These are phyloP conservation scores for Nemania sp. DNA, from an alignment of 2,329 filamentous ascomycete genomes.

Conservation along the genomic window DNA sequence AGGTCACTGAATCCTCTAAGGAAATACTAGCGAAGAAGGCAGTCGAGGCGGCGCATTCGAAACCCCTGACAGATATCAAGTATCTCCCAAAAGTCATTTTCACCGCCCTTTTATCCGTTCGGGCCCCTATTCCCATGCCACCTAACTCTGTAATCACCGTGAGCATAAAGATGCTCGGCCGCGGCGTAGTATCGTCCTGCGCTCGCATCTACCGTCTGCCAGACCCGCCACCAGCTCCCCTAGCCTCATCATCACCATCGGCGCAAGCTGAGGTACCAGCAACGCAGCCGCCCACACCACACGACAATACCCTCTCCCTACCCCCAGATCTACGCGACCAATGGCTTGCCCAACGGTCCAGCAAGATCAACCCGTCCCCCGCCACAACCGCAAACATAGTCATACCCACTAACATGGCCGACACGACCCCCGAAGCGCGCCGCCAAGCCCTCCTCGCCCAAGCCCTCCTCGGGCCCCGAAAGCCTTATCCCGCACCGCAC, in stretches of 20 bases:
- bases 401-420: constrained; percentile 34
- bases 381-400: constrained; percentile 37
- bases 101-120: constrained; percentile 49
- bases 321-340: constrained; percentile 68
- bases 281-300: constrained; percentile 51
- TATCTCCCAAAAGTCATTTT: constrained; percentile 57
- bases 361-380: constrained; percentile 36
- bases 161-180: constrained; percentile 73
- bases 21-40: constrained; percentile 16
- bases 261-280: constrained; percentile 60
- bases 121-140: constrained; percentile 46
- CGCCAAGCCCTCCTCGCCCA: constrained; percentile 61
- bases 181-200: constrained; percentile 77
- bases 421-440: constrained; percentile 50
- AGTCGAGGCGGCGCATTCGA: constrained; percentile 5
- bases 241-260: too few relatives aligned
- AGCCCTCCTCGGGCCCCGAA: constrained; percentile 57
- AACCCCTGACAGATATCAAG: constrained; percentile 47
- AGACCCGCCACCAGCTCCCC: constrained; percentile 1
- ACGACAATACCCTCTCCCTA: constrained; percentile 54
- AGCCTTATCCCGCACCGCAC: constrained; percentile 53
- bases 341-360: constrained; percentile 73
- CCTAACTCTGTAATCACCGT: constrained; percentile 67
- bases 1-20: constrained; percentile 1
- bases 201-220: constrained; percentile 91